A percentile compares a stretch with the other conserved stretches of the same genome.
Conservation (phyloP, 768 basidiomycete species). For the Pulveroboletus sp. region DNA sequence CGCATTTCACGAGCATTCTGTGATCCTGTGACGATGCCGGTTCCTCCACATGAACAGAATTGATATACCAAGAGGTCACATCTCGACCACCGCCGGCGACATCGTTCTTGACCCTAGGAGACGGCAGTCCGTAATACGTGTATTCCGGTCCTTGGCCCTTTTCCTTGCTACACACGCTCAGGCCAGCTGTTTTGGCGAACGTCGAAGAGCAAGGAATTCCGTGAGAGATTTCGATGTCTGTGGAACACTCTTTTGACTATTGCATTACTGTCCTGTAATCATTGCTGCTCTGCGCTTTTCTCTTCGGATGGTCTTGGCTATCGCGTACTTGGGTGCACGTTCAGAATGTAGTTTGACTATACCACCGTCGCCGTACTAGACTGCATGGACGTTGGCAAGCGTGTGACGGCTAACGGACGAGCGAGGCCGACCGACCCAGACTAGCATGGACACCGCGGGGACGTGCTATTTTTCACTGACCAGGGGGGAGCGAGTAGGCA, state of each 20-base stretch:
- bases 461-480: not conserved
- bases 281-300: not conserved
- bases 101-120: conserved; percentile 14
- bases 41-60: conserved; percentile 16
- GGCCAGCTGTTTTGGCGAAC: not conserved
- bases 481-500: no score
- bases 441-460: not conserved
- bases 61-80: conserved; percentile 52
- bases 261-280: not conserved
- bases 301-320: not conserved
- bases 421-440: no score
- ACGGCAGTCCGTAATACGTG: conserved; percentile 9
- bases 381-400: not conserved
- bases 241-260: not conserved
- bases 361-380: conserved; percentile 2
- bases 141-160: not conserved
- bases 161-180: not conserved
- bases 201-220: not conserved
- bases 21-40: not conserved
- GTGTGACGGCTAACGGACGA: no score
- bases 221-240: not conserved
- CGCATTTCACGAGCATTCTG: not conserved
- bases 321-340: not conserved
- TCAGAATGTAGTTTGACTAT: conserved; percentile 5
- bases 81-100: conserved; percentile 10